Conservation (phyloP, 352 stramenopile species). For the Phytophthora citrophthora region DNA sequence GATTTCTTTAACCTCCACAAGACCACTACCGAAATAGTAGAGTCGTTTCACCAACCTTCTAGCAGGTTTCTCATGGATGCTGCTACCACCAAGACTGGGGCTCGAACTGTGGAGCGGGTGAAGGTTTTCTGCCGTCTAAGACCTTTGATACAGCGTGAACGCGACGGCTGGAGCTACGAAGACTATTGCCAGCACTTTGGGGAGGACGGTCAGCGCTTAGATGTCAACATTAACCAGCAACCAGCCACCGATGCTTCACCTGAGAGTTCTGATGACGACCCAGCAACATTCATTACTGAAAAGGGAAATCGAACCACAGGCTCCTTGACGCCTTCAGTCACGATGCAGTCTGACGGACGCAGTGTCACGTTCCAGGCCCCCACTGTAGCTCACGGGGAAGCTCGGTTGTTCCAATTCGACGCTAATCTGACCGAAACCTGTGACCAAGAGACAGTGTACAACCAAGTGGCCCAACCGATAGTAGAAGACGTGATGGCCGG, state of each 20-base stretch:
- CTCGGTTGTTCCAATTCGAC: constrained; percentile 67
- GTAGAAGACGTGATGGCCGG: constrained; percentile 69
- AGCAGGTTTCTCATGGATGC: constrained; percentile 19
- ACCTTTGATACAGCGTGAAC: constrained; percentile 65
- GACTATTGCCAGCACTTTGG: constrained; percentile 51
- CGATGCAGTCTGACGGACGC: constrained; percentile 36
- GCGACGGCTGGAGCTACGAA: constrained; percentile 66
- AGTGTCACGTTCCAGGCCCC: constrained; percentile 38
- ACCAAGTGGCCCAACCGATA: constrained; percentile 53
- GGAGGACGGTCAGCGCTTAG: constrained; percentile 28
- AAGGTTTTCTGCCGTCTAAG: constrained; percentile 72
- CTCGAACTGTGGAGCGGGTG: constrained; percentile 56
- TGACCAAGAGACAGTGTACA: constrained; percentile 59
- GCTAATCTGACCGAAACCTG: constrained; percentile 47
- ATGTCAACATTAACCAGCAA: constrained; percentile 13
- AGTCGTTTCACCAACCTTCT: constrained; percentile 16
- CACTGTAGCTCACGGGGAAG: constrained; percentile 30
- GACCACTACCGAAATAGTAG: constrained; percentile 22
- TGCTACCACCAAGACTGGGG: constrained; percentile 10
- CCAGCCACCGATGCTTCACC: constrained; percentile 23
- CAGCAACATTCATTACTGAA: constrained; percentile 70
- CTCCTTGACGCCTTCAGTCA: constrained; percentile 28
- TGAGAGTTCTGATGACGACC: constrained; percentile 34
- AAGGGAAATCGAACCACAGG: constrained; percentile 38
- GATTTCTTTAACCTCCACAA: too few species aligned